A percentile compares a stretch with the other conserved stretches of the same genome.
Conservation (phyloP, 1,284 basidiomycete species). For the Trametes versicolor region DNA sequence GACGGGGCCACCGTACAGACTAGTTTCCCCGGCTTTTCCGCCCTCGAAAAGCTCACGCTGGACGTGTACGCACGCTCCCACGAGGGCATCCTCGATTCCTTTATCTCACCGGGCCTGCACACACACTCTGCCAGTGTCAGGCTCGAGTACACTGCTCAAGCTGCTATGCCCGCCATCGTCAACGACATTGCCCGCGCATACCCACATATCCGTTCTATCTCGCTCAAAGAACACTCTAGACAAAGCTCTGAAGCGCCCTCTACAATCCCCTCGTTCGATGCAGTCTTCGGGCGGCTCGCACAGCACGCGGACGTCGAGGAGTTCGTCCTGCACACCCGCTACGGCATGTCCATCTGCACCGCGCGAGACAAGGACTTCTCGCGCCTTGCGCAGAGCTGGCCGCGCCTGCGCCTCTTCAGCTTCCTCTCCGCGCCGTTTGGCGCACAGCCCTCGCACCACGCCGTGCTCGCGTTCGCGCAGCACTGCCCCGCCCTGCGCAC, state of each 20-base stretch:
- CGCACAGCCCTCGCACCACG: background rate
- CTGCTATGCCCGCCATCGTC: background rate
- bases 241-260: background rate
- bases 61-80: background rate
- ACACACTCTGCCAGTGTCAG: background rate
- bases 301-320: background rate
- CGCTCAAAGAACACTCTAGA: background rate
- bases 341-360: background rate
- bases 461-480: background rate
- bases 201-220: background rate
- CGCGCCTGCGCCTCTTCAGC: background rate
- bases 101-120: background rate
- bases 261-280: background rate
- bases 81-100: background rate
- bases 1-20: background rate
- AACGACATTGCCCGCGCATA: background rate
- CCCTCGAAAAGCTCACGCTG: background rate
- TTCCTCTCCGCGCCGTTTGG: background rate
- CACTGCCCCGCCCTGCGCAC: constrained; percentile 1
- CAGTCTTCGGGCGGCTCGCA: background rate
- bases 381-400: constrained; percentile 1
- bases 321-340: background rate
- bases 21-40: background rate
- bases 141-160: background rate
- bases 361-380: background rate